A percentile compares a stretch with the other conserved stretches of the same genome.
Evolutionary conservation across 169 alveolate species (phyloP).

Genomic region (Eimeria brunetti): DNA sequence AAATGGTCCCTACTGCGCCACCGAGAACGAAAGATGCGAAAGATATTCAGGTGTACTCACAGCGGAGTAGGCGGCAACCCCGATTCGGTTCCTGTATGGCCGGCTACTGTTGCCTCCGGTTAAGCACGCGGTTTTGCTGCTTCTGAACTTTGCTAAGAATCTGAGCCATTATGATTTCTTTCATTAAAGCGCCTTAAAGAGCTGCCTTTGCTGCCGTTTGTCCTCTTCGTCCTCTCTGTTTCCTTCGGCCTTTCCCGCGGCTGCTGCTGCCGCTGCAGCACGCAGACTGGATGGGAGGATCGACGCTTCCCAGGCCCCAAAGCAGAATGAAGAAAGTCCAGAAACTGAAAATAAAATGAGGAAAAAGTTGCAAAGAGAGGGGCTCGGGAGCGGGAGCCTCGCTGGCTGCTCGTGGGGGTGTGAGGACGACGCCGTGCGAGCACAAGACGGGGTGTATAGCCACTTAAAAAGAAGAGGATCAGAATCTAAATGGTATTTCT

Average conservation of each 20-base stretch:
- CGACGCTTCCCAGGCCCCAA: background rate
- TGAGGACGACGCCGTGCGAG: background rate
- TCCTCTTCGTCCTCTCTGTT: background rate
- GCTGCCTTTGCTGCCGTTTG: background rate
- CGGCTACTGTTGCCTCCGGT: background rate
- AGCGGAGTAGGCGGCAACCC: background rate
- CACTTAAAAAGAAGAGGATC: background rate
- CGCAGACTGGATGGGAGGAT: background rate
- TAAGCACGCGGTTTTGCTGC: background rate
- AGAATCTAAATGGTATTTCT: background rate
- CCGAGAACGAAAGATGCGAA: background rate
- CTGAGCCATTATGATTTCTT: background rate
- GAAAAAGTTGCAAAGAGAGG: background rate
- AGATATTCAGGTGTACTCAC: background rate
- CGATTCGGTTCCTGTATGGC: background rate
- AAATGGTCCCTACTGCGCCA: background rate
- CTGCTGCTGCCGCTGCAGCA: background rate
- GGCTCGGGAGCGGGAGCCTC: background rate
- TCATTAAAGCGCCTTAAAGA: background rate
- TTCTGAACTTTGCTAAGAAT: background rate
- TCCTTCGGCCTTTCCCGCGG: background rate
- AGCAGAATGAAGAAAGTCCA: background rate
- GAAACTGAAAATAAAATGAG: background rate
- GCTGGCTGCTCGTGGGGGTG: slow-evolving; percentile 30
- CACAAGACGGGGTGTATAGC: background rate